Evolutionary conservation across 1,284 basidiomycete species (phyloP), one percentile per base, ranked within the genome.

Genomic region (Neonothopanus nambi): DNA sequence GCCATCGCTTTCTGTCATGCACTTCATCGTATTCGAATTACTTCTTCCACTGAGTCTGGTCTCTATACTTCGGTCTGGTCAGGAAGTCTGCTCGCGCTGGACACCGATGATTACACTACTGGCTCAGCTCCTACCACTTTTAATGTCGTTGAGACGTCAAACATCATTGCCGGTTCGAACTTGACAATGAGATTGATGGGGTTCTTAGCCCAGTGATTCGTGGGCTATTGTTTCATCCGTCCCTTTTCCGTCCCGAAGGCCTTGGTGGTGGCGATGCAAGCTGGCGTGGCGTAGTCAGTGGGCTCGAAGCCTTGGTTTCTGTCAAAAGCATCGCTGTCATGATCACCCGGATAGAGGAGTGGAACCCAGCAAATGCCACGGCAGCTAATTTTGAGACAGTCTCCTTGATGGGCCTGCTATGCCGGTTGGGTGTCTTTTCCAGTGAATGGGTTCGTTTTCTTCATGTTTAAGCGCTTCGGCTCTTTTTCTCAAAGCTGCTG

Each of bases 241-340:
- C 24, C 38, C 51, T 90, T 17, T 79, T 77, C 62, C 70, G 79
- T 28, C 77, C 78, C 2, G 86, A 87, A 64, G 88, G 88, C 18
- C 70, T 91, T 38, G 81, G 79, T 21, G 85, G 85, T 46, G 79
- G 80, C 8, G 87, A 89, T 62, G 74, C 85, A 17, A 79, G 78
- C 57, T 99, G 97, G 96, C 80, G 94, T n/a, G 84, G 86, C 28
- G 86, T 95, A 36, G 72, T 96, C 18, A 81, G 85, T 43, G 95
- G 93, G 1, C 66, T 98, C 45, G 89, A 91, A 60, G 84, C 84
- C 4, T 78, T 98, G 15, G 83, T 91, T 1, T 84, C 88, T 57
- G 77, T 92, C 66, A 98, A 97, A 73, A 73, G 81, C 33, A 86
- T 98, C 54, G 95, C 95, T 5, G 70, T 78, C 2, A 83, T 92